Conservation (phyloP, 192 early-diverging fungal species). For the Martensiomyces pterosporus region DNA sequence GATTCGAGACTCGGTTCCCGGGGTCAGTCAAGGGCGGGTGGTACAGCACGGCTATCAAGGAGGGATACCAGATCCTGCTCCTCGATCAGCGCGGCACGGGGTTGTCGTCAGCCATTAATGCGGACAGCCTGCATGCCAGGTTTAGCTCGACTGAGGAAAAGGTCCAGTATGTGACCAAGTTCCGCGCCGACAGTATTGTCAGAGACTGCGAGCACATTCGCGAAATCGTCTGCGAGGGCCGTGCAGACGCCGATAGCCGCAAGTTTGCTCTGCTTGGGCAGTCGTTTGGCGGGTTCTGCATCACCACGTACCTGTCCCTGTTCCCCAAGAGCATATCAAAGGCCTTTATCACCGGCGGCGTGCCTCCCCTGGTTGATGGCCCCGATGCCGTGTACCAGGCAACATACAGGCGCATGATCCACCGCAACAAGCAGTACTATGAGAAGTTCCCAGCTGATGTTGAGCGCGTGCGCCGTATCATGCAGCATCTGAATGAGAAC, state of each 20-base stretch:
- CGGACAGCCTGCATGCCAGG: conserved; percentile 39
- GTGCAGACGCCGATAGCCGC: conserved; percentile 23
- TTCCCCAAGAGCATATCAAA: conserved; percentile 59
- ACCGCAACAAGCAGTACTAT: conserved; percentile 61
- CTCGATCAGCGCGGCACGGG: conserved; percentile 71
- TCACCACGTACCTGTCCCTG: conserved; percentile 61
- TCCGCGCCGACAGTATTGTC: conserved; percentile 68
- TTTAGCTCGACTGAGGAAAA: conserved; percentile 54
- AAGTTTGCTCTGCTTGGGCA: conserved; percentile 60
- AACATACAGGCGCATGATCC: conserved; percentile 57
- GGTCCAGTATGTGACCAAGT: conserved; percentile 58
- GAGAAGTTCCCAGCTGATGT: conserved; percentile 60
- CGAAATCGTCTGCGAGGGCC: conserved; percentile 47
- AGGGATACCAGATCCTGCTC: conserved; percentile 64
- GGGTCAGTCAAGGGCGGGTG: conserved; percentile 49
- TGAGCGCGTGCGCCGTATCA: conserved; percentile 57
- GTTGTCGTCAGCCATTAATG: conserved; percentile 55
- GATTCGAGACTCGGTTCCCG: conserved; percentile 52
- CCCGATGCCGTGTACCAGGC: conserved; percentile 60
- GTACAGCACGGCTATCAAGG: conserved; percentile 52
- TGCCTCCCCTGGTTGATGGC: conserved; percentile 61
- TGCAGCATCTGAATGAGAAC: conserved; percentile 49
- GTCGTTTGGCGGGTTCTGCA: conserved; percentile 70
- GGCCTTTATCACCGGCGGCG: conserved; percentile 65
- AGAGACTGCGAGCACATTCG: conserved; percentile 65